Evolutionary conservation across 495 filamentous ascomycete genomes (phyloP), one percentile per base, ranked within the genome.

Genomic region (Hyaloscypha variabilis): DNA sequence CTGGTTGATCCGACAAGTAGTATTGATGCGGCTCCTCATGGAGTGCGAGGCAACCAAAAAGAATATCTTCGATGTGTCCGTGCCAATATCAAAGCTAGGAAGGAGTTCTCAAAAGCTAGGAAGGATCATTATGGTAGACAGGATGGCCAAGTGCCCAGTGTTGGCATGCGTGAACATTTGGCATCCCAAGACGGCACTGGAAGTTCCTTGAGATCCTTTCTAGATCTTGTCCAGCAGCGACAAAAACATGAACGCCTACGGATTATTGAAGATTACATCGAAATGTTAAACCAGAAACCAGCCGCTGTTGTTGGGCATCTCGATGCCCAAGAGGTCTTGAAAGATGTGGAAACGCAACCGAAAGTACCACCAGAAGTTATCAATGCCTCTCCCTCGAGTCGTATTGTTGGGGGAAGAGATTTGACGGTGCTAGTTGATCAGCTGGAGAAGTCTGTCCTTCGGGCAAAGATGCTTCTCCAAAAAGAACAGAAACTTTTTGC

Each of bases 371-470:
- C 71, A 39, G 80, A 83, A 28, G 72, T 86, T 8, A 71, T 83
- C 55, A 72, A 30, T 58, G 70, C 1, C 39, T 62, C 17, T 19
- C 55, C 52, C 63, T 65, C 24, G 36, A 21, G 50, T 39, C 62
- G 39, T 24, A 58, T 24, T 1, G 36, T 65, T 14, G 73, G 75
- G 11, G 77, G 78, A 19, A 72, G 78, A 50, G 67, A 72, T 56
- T 59, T 82, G 28, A 74, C 85, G 62, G 83, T 74, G 11, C 76
- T 91, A 4, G 77, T 88, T 25, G 79, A 84, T 42, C 84, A 83
- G 5, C 78, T 92, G 21, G 88, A 91, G 71, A 84, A 85, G 71
- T 83, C 87, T 0, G 85, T 90, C 14, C 75, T 91, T 17, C 81
- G 82, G 23, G 82, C 89, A 19, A 89, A 88, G 68, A 73, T 84